A percentile compares a stretch with the other conserved stretches of the same genome.
Conservation (phyloP, 441 rosid genomes). For the Croton laevigatus region DNA sequence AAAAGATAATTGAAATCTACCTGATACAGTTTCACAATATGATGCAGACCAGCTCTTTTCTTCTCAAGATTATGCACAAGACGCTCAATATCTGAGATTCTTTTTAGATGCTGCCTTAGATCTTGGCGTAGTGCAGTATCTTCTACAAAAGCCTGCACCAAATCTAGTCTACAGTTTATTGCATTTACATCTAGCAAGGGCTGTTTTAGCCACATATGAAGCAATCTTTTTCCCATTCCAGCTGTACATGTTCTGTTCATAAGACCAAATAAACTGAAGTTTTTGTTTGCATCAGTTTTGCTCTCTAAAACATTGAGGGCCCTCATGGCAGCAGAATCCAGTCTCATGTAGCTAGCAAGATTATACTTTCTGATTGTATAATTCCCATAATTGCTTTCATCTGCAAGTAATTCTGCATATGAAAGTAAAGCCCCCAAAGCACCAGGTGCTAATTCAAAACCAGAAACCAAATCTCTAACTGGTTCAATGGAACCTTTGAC, state of each 20-base stretch:
- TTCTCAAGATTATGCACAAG: slow-evolving; percentile 64
- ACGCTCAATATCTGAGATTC: slow-evolving; percentile 85
- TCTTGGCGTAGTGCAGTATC: slow-evolving; percentile 88
- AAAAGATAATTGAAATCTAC: slow-evolving; percentile 29
- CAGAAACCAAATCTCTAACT: slow-evolving; percentile 73
- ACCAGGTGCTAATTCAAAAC: slow-evolving; percentile 82
- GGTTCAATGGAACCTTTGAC: slow-evolving; percentile 88
- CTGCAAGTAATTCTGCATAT: slow-evolving; percentile 82
- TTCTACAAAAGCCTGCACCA: slow-evolving; percentile 93
- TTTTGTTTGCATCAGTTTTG: slow-evolving; percentile 95
- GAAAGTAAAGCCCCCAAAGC: slow-evolving; percentile 81
- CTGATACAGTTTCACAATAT: slow-evolving; percentile 93
- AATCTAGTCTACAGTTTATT: slow-evolving; percentile 75
- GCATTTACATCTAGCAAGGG: slow-evolving; percentile 76
- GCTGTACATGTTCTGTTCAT: slow-evolving; percentile 98
- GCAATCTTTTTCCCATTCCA: slow-evolving; percentile 96
- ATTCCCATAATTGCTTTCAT: slow-evolving; percentile 79
- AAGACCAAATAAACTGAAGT: slow-evolving; percentile 94
- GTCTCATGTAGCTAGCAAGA: slow-evolving; percentile 77
- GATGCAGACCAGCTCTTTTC: slow-evolving; percentile 77
- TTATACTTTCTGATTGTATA: slow-evolving; percentile 60
- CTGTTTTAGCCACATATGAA: slow-evolving; percentile 96
- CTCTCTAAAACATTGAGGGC: slow-evolving; percentile 95
- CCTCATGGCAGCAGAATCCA: slow-evolving; percentile 93
- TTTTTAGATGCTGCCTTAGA: slow-evolving; percentile 91